Conservation (phyloP, 2,329 filamentous ascomycete genomes). For the Sporothrix phasma region DNA sequence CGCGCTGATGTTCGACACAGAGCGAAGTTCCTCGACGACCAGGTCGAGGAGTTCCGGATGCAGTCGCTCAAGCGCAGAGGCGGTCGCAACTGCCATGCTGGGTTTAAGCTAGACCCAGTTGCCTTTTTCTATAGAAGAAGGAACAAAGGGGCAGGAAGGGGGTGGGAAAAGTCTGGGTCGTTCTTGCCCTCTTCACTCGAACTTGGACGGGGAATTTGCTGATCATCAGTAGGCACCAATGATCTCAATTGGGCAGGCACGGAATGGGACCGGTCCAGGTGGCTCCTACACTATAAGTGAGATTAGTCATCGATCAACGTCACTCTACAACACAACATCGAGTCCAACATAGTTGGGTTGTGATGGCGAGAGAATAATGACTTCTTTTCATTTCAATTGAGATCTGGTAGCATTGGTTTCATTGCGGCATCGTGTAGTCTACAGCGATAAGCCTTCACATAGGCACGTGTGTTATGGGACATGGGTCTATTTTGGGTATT, state of each 20-base stretch:
- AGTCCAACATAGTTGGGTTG: too few species aligned
- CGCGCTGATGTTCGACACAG: not conserved
- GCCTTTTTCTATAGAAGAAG: not conserved
- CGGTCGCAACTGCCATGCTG: not conserved
- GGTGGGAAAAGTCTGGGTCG: not conserved
- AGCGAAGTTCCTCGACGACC: not conserved
- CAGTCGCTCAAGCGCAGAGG: not conserved
- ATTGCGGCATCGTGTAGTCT: too few species aligned
- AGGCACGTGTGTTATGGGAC: not conserved
- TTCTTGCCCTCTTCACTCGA: not conserved
- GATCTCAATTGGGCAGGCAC: not conserved
- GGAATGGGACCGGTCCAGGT: not conserved
- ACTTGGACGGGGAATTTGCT: not conserved
- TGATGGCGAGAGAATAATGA: too few species aligned
- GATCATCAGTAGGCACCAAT: not conserved
- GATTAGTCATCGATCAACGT: not conserved
- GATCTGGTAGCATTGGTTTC: not conserved
- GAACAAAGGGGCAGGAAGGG: not conserved
- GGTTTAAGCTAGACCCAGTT: not conserved
- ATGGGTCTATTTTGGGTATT: not conserved
- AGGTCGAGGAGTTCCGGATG: conserved; percentile 4
- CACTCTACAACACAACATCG: too few species aligned
- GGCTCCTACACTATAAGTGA: not conserved
- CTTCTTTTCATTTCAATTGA: not conserved
- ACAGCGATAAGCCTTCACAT: not conserved